These are phyloP conservation scores for Austroboletus eburneus DNA, from an alignment of 768 basidiomycete species.

Conservation along the genomic window DNA sequence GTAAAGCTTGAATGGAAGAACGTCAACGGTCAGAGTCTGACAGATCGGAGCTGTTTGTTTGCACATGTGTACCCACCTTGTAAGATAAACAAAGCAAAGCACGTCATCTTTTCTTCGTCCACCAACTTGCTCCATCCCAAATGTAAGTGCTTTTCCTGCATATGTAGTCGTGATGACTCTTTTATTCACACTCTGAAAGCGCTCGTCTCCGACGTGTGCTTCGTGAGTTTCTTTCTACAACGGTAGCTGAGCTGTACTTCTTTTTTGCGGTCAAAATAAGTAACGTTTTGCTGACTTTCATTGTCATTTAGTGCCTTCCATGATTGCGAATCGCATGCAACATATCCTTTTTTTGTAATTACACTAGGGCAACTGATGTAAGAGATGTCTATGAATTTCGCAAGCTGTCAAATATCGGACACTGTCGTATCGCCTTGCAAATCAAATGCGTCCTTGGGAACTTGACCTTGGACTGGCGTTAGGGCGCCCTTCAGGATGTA, in stretches of 20 bases:
- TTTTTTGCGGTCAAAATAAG: slow-evolving; percentile 10
- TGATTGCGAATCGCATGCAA: neutral
- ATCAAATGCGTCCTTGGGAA: slow-evolving; percentile 81
- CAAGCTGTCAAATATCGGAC: slow-evolving; percentile 3
- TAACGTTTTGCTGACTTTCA: slow-evolving; percentile 8
- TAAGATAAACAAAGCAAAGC: slow-evolving; percentile 20
- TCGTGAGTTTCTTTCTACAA: slow-evolving; percentile 68
- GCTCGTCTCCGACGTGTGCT: slow-evolving; percentile 37
- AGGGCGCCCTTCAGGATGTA: slow-evolving; percentile 81
- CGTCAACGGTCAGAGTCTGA: no score
- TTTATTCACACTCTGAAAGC: slow-evolving; percentile 74
- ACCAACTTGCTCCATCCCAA: neutral
- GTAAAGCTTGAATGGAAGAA: no score
- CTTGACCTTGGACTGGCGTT: slow-evolving; percentile 84
- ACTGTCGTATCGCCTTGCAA: slow-evolving; percentile 31
- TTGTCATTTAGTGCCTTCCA: neutral
- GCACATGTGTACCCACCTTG: slow-evolving; percentile 4
- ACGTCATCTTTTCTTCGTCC: neutral
- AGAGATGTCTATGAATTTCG: neutral
- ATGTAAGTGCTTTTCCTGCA: slow-evolving; percentile 20
- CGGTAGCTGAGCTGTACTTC: slow-evolving; percentile 67
- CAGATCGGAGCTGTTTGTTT: slow-evolving; percentile 20
- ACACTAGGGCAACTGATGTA: neutral
- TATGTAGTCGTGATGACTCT: slow-evolving; percentile 47
- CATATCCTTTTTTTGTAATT: no score